Percentiles rank a stretch among this genome's conserved stretches.
These are phyloP conservation scores for Pistacia atlantica DNA, from an alignment of 345 rosid genomes.

Conservation along the genomic window DNA sequence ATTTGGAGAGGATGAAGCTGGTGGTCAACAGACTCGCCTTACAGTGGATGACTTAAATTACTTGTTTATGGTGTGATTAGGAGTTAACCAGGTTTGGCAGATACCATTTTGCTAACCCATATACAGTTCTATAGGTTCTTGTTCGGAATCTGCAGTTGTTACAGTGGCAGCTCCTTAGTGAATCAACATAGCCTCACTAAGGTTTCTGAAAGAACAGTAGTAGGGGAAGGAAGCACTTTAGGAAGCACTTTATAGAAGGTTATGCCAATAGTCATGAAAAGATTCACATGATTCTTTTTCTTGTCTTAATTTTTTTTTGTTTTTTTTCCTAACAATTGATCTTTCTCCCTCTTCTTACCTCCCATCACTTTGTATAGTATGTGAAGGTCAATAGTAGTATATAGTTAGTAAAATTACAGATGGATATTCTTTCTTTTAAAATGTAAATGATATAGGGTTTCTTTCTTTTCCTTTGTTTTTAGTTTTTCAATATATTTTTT, in stretches of 20 bases:
- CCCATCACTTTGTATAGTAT: conserved; percentile 18
- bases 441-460: conserved; percentile 26
- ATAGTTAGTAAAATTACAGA: conserved; percentile 16
- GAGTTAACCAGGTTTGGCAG: neutral
- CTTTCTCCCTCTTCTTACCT: neutral
- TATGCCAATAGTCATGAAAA: neutral
- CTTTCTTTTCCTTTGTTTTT: too few relatives aligned
- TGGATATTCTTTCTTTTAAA: neutral
- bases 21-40: conserved; percentile 73
- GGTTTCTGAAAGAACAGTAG: neutral
- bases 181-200: neutral
- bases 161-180: neutral
- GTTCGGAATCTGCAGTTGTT: conserved; percentile 5
- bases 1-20: conserved; percentile 88
- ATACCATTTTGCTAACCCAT: conserved; percentile 26
- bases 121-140: conserved; percentile 29
- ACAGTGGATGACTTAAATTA: conserved; percentile 84
- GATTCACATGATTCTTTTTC: conserved; percentile 14
- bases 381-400: conserved; percentile 11
- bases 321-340: conserved; percentile 7
- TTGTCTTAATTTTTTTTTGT: neutral
- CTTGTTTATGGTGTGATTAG: conserved; percentile 78
- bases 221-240: neutral
- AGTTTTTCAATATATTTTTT: too few relatives aligned
- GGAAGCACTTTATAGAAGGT: neutral